phyloP scores from a whole-genome alignment of 2,329 filamentous ascomycete genomes.

The Talaromyces sp. region DNA sequence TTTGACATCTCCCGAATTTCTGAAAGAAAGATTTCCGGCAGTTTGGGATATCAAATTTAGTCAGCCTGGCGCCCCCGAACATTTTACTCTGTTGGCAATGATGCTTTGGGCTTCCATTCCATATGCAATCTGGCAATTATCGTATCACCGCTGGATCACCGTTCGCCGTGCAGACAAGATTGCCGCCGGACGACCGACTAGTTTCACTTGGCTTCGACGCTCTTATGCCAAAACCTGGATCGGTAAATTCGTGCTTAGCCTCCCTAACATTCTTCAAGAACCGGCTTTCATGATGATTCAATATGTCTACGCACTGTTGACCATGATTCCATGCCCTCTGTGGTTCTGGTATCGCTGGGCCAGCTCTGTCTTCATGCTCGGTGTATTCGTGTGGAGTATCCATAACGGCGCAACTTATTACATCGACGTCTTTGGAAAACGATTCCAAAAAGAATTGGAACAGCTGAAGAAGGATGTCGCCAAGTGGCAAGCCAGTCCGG shows the following conservation, averaged over 20 bases:
- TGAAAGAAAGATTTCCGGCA: constrained; percentile 73
- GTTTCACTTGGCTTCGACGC: constrained; percentile 92
- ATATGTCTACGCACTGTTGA: constrained; percentile 82
- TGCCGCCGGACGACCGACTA: constrained; percentile 88
- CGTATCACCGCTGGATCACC: constrained; percentile 93
- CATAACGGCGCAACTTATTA: constrained; percentile 98
- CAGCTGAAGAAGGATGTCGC: constrained; percentile 81
- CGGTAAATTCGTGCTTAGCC: constrained; percentile 75
- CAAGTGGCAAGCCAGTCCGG: constrained; percentile 67
- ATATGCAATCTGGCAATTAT: constrained; percentile 87
- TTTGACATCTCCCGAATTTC: constrained; percentile 63
- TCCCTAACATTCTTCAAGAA: constrained; percentile 75
- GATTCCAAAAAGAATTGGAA: constrained; percentile 95
- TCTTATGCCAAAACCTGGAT: constrained; percentile 90
- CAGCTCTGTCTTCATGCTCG: constrained; percentile 69
- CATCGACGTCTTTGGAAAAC: constrained; percentile 94
- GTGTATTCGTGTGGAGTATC: constrained; percentile 90
- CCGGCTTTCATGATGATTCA: constrained; percentile 94
- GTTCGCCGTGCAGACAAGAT: constrained; percentile 94
- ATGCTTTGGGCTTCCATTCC: constrained; percentile 90
- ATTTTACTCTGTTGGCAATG: constrained; percentile 81
- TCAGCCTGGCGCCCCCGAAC: constrained; percentile 66
- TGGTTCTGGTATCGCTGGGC: constrained; percentile 91
- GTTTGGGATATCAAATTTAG: constrained; percentile 75
- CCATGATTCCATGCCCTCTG: constrained; percentile 88